Evolutionary conservation across 2,329 filamentous ascomycete species (phyloP), one percentile per base, ranked within the genome.

Genomic region (Trichoderma koningiopsis): DNA sequence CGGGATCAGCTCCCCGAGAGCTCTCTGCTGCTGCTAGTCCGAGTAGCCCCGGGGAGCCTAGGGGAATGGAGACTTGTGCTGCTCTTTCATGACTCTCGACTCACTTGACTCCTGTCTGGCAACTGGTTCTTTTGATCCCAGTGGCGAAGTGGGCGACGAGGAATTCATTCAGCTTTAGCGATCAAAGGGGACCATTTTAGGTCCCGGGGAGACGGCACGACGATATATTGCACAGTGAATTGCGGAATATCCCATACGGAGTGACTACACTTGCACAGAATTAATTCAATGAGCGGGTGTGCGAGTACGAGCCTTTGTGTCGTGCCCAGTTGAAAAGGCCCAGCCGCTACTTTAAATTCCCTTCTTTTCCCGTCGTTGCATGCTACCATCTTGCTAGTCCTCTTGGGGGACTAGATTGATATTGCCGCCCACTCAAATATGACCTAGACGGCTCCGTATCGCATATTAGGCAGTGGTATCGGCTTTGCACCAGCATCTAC

Each of bases 1-100:
- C 66, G 66, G 66, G 35, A 68, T 62, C 47, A 52, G 47, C 58
- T 68, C 66, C 66, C 66, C 66, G 66, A 58, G 58, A 68, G 58
- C 66, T 67, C 35, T 47, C 19, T 11, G 19, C 57, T 35, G 33
- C 33, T 27, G 22, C 22, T 49, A 49, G 40, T 8, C 47, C 47
- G 53, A 33, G 35, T 55, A 58, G 40, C 37, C 53, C 62, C 57
- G 10, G 63, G 62, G 55, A 47, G 35, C 63, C 16, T 52, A 59
- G 55, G 63, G 55, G 40, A 5, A 43, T n/a, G 40, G 19, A 19
- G 8, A 7, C 40, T 40, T 14, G 14, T 19, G 29, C 29, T 33
- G 33, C 33, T 33, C 40, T 43, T n/a, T 6, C 40, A n/a, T 43
- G 40, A 43, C 40, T 43, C 40, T 43, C 6, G 53, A 35, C 62